Base-by-base conservation (phyloP, 2,329 filamentous ascomycete species). In the Capronia epimyces region DNA sequence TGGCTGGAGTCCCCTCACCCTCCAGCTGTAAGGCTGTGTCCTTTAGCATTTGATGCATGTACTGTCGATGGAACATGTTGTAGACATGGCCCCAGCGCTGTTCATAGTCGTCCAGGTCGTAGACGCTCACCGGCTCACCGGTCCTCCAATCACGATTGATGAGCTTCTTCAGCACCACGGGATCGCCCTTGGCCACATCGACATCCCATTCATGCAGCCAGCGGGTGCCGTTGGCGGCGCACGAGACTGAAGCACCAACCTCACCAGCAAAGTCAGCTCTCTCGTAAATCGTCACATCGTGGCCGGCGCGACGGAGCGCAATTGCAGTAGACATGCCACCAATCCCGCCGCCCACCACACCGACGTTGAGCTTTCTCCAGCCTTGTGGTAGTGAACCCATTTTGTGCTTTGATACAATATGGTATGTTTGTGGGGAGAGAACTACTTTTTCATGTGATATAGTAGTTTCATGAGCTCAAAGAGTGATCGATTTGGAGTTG, bases 111-210 rank as follows among this genome's bases (percentile, higher is more conserved):
- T 69, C 75, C 15, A 87, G 66, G 58, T 79, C 75, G 59, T 83
- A 85, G 0, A 82, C 78, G 57, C 77, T 84, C 20, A 81, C 75
- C 0, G 79, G 76, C 66, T 85, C 78, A 0, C 83, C 83, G 1
- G 82, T 86, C 63, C 78, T 76, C 83, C 83, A 87, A 66, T 86
- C 82, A 2, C 79, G 76, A 64, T 81, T 84, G 68, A 87, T 86
- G 46, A 87, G 73, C 61, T 81, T 81, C 65, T 74, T 74, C 43
- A 87, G 67, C 1, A 86, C 69, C 1, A 87, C 83, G 0, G 82
- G 82, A 50, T 84, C 78, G 7, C 82, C 83, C 60, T 80, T 80
- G 12, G 69, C 69, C 1, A 86, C 71, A 60, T 86, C 79, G 1
- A 86, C 80, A 0, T 71, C 71, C 83, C 83, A 87, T 64, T 84